A percentile compares a stretch with the other conserved stretches of the same genome.
phyloP scores from a whole-genome alignment of 225 moss, liverwort and hornwort genomes.

The Pseudisothecium myosuroides region DNA sequence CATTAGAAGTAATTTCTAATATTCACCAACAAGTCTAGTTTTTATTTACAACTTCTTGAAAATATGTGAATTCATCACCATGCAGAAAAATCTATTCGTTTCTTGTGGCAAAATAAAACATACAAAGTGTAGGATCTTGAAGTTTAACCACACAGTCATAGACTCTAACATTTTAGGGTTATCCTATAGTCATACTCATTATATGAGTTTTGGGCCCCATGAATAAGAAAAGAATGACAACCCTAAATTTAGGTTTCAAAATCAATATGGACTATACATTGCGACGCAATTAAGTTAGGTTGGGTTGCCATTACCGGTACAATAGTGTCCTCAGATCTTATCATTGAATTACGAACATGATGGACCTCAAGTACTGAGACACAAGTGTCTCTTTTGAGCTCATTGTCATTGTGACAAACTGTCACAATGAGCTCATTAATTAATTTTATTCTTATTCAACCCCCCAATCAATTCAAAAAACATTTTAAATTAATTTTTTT shows the following conservation, averaged over 20 bases:
- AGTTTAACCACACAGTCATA: neutral
- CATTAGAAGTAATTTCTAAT: too few species aligned
- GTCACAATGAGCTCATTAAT: too few species aligned
- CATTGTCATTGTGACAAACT: too few species aligned
- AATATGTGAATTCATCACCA: neutral
- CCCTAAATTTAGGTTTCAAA: neutral
- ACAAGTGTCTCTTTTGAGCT: too few species aligned
- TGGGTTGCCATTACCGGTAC: neutral
- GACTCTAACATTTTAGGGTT: neutral
- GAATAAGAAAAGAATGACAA: neutral
- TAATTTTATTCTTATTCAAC: too few species aligned
- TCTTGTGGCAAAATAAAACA: neutral
- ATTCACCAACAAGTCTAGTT: neutral
- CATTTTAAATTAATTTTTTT: too few species aligned
- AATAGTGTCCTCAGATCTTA: neutral
- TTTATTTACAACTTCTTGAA: neutral
- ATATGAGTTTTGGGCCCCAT: neutral
- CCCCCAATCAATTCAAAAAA: too few species aligned
- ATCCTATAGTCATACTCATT: fast-evolving
- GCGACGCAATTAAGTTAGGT: fast-evolving
- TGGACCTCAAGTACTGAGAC: too few species aligned
- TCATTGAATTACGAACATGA: neutral
- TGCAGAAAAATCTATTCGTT: neutral
- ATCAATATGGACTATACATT: fast-evolving
- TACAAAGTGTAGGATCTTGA: neutral